These are phyloP conservation scores for Eimeria nieschulzi DNA, from an alignment of 169 alveolate genomes.

Conservation along the genomic window DNA sequence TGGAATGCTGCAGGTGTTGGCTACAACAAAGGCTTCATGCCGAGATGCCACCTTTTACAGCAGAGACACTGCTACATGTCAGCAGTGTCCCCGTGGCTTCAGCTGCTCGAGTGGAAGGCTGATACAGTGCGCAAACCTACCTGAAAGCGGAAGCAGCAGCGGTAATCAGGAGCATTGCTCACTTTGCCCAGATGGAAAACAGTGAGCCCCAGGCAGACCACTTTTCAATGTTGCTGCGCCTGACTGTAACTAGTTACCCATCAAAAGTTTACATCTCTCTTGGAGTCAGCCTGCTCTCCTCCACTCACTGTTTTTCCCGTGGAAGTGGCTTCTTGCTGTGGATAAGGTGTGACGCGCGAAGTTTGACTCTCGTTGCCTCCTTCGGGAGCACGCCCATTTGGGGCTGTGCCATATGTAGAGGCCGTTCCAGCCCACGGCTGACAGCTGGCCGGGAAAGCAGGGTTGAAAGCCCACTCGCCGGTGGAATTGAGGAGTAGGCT, in stretches of 20 bases:
- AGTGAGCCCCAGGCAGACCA: background rate
- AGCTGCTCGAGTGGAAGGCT: constrained; percentile 13
- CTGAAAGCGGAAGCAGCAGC: too few species aligned
- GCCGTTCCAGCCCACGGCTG: too few species aligned
- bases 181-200: constrained; percentile 19
- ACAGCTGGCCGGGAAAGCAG: too few species aligned
- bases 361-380: background rate
- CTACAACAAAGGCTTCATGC: background rate
- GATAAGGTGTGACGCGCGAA: background rate
- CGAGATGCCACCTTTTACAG: background rate
- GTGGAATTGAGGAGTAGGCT: too few species aligned
- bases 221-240: too few species aligned
- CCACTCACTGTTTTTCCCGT: too few species aligned
- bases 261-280: too few species aligned
- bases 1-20: background rate
- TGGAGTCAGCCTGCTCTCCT: too few species aligned
- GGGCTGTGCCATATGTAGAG: constrained; percentile 15
- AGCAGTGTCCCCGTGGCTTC: constrained; percentile 33
- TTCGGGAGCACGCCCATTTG: constrained; percentile 28
- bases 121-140: background rate
- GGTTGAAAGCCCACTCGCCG: too few species aligned
- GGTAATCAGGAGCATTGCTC: background rate
- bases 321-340: too few species aligned
- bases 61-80: constrained; percentile 29
- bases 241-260: too few species aligned